Conservation (phyloP, 805 yeast genomes). For the Teunomyces panamensis region DNA sequence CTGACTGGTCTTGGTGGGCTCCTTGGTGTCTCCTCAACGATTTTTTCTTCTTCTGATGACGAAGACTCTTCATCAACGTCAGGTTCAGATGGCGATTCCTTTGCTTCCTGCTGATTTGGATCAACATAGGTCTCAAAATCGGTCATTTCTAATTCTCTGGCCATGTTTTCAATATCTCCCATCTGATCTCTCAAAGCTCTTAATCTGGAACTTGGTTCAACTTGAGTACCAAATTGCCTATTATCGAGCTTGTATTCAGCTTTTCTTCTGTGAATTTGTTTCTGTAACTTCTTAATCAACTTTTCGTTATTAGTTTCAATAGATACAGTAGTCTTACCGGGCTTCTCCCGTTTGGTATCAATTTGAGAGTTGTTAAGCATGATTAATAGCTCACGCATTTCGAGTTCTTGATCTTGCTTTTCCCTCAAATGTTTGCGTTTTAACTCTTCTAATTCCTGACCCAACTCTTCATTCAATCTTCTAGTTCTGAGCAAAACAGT, state of each 20-base stretch:
- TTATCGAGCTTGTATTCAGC: slow-evolving; percentile 47
- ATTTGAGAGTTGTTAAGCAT: slow-evolving; percentile 46
- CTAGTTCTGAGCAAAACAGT: slow-evolving; percentile 56
- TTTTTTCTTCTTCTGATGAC: slow-evolving; percentile 17
- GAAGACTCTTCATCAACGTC: slow-evolving; percentile 15
- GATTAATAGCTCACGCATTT: slow-evolving; percentile 69
- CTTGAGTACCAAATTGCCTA: slow-evolving; percentile 46
- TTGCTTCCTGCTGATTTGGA: slow-evolving; percentile 5
- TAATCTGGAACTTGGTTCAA: slow-evolving; percentile 75
- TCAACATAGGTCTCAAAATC: slow-evolving; percentile 55
- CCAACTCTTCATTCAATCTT: slow-evolving; percentile 58
- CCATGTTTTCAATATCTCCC: slow-evolving; percentile 82
- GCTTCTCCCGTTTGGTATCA: slow-evolving; percentile 26
- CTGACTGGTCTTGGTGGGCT: slow-evolving; percentile 41
- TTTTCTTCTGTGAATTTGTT: slow-evolving; percentile 45
- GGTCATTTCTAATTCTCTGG: slow-evolving; percentile 80
- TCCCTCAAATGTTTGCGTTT: slow-evolving; percentile 59
- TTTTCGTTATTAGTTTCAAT: slow-evolving; percentile 31
- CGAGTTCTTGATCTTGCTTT: slow-evolving; percentile 73
- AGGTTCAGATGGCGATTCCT: slow-evolving; percentile 13
- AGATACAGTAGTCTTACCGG: slow-evolving; percentile 33
- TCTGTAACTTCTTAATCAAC: slow-evolving; percentile 41
- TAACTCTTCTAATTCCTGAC: slow-evolving; percentile 59
- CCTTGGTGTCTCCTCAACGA: slow-evolving; percentile 15
- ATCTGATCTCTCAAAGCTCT: slow-evolving; percentile 75